Evolutionary conservation across 2,329 filamentous ascomycete species (phyloP), one percentile per base, ranked within the genome.

Genomic region (Celoporthe dispersa): DNA sequence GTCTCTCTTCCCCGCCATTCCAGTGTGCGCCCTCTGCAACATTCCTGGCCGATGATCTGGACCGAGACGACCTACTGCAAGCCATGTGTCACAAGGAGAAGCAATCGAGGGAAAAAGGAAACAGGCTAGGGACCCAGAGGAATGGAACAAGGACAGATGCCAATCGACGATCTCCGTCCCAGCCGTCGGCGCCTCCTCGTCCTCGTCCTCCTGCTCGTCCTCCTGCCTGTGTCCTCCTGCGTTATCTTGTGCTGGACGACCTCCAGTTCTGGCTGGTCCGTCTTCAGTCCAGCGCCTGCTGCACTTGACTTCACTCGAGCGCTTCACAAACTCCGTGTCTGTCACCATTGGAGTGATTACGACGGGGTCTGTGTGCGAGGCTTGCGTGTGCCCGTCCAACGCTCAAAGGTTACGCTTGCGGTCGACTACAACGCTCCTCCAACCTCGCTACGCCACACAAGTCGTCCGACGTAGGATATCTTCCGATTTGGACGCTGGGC

Each of bases 371-470:
- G n/a, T 67, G 66, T 62, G 66, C 66, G 41, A 67, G 66, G 66
- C 39, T 57, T 57, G 66, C 41, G 37, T 67, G 57, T 68, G 65
- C 70, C 41, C 59, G 68, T 68, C 70, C 68, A 64, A 64, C 44
- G 14, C 63, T 53, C 61, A 57, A 35, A 31, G 53, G 68, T 67
- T 48, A 61, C 65, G 57, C 33, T 41, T 64, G 25, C 16, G 41
- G 44, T 62, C 44, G 57, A n/a, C 57, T 6, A 31, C 66, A 19
- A 62, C 37, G 28, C 55, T 28, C 22, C 59, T 64, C 60, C 39
- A 19, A 22, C 62, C 62, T 33, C 28, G 37, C 39, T 28, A 48
- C 62, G 28, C 19, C 67, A 53, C 64, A 71, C 67, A 39, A 37
- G 57, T 64, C 60, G 44, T 61, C 68, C 37, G 55, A 66, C 41